These are phyloP conservation scores for Bonia amplexicaulis DNA, from an alignment of 176 grass and related monocot genomes.

Conservation along the genomic window DNA sequence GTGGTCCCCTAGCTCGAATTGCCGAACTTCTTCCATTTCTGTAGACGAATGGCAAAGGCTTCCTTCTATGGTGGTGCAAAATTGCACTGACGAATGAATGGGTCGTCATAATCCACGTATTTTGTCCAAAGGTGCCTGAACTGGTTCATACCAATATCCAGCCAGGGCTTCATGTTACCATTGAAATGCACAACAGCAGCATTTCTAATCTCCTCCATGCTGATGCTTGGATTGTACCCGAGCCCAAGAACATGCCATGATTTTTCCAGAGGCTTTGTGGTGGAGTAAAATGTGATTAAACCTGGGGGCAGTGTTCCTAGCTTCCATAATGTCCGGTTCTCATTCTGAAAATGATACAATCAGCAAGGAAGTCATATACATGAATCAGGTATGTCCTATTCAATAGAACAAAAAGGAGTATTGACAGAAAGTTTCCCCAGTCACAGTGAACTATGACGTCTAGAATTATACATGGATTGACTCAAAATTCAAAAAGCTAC, in stretches of 20 bases:
- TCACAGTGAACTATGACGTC: neutral
- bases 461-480: neutral
- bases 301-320: constrained; percentile 85
- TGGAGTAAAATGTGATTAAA: constrained; percentile 97
- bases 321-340: constrained; percentile 92
- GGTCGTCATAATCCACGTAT: constrained; percentile 76
- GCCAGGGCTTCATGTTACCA: constrained; percentile 99
- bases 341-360: constrained; percentile 56
- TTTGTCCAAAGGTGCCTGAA: constrained; percentile 87
- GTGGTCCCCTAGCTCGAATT: neutral
- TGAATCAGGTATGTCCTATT: neutral
- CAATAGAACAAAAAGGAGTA: neutral
- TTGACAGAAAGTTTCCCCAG: neutral
- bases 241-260: constrained; percentile 98
- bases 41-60: neutral
- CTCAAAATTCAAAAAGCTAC: neutral
- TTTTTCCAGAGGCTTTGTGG: constrained; percentile 89
- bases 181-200: constrained; percentile 98
- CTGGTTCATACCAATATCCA: constrained; percentile 96
- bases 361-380: neutral
- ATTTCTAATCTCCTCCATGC: constrained; percentile 96
- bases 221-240: constrained; percentile 96
- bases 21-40: neutral
- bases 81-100: constrained; percentile 82
- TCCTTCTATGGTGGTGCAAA: constrained; percentile 54